Evolutionary conservation across 768 basidiomycete genomes (phyloP), one percentile per base, ranked within the genome.

Genomic region (Thelephora aurantiotincta): DNA sequence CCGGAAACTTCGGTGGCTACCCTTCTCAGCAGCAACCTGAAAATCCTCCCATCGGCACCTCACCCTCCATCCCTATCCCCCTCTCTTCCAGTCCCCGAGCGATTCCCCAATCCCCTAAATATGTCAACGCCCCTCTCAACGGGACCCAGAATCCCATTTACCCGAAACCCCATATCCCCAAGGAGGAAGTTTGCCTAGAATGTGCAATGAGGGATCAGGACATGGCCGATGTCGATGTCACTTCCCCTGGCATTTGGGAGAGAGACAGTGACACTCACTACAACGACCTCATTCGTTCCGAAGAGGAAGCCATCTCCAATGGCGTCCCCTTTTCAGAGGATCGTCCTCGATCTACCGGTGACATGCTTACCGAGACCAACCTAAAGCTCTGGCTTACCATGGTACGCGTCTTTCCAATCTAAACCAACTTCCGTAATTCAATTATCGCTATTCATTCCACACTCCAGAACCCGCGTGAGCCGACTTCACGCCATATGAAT

Each of bases 121-220:
- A 77, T 54, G 78, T 86, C 54, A 80, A 73, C 4, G 59, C 74
- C 1, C 71, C 73, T 11, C 12, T 14, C 38, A 22, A 16, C 11
- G 73, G 70, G 45, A 69, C 80, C 36, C 68, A 80, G 44, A 78
- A 81, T 51, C 73, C 81, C 2, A 71, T 78, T 3, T 78, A 75
- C 55, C 56, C 78, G 30, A 68, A 68, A 12, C 75, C 70, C 19
- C 75, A 64, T 23, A 58, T 57, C 4, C 68, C 65, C 9, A 79
- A 75, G 53, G 84, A 87, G 55, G 94, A 98, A 61, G 68, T 97
- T 26, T 99, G 94, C 56, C 71, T 96, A 33, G 96, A 98, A 63
- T 99, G 96, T 59, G 84, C 96, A 49, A 98, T 98, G 93, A 81
- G 96, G 30, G 96, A 99, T 63, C 79, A 94, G 59, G 96, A 99